phyloP scores from a whole-genome alignment of 805 yeast genomes.

The Candida suzukii region DNA sequence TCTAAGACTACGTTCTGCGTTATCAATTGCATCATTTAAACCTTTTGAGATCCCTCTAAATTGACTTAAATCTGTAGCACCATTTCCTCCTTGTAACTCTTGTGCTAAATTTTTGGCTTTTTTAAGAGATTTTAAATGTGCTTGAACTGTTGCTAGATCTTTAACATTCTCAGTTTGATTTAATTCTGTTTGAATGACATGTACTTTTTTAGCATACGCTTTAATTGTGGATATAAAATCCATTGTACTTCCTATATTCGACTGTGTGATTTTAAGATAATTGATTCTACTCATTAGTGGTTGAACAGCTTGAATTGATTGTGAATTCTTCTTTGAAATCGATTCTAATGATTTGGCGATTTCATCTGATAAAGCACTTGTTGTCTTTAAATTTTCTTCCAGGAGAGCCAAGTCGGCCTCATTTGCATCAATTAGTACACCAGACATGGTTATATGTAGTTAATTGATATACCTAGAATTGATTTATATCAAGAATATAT shows the following conservation, averaged over 20 bases:
- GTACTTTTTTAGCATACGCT: slow-evolving; percentile 38
- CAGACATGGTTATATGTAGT: not conserved
- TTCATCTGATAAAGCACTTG: slow-evolving; percentile 46
- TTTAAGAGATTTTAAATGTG: slow-evolving; percentile 16
- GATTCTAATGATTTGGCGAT: slow-evolving; percentile 49
- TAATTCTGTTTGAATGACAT: slow-evolving; percentile 30
- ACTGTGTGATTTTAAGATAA: slow-evolving; percentile 44
- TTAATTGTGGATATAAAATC: slow-evolving; percentile 39
- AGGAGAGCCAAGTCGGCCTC: slow-evolving; percentile 81
- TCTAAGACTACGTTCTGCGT: slow-evolving; percentile 49
- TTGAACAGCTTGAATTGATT: slow-evolving; percentile 55
- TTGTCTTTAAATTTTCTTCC: slow-evolving; percentile 60
- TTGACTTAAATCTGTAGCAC: slow-evolving; percentile 30
- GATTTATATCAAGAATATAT: no score
- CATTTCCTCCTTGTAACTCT: slow-evolving; percentile 24
- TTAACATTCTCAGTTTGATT: slow-evolving; percentile 10
- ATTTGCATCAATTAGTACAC: slow-evolving; percentile 44
- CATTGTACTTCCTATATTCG: slow-evolving; percentile 50
- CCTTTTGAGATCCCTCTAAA: slow-evolving; percentile 65
- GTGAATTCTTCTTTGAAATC: slow-evolving; percentile 45
- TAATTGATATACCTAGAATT: no score
- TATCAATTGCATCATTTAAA: slow-evolving; percentile 46
- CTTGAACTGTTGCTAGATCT: slow-evolving; percentile 28
- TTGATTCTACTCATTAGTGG: slow-evolving; percentile 67
- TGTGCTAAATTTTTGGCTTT: slow-evolving; percentile 40